Percentiles rank a stretch among this genome's conserved stretches.
Evolutionary conservation across 208 protist genomes (phyloP).

Genomic region (Naegleria gruberi): DNA sequence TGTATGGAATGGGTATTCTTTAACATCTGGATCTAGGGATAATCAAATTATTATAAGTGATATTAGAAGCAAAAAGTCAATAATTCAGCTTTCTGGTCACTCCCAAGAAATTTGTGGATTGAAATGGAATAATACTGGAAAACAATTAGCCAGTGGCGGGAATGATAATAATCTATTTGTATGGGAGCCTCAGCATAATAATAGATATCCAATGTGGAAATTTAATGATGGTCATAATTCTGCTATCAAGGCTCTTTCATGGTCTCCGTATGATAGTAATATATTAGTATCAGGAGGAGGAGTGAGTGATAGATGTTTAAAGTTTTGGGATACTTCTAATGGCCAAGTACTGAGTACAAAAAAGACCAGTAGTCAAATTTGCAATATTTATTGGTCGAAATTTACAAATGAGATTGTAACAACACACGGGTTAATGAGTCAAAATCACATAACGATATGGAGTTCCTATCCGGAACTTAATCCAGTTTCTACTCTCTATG

Average conservation of each 20-base stretch:
- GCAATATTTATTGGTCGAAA: constrained; percentile 16
- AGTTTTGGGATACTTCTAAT: constrained; percentile 71
- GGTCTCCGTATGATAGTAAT: constrained; percentile 63
- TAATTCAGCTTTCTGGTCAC: constrained; percentile 42
- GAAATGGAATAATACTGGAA: constrained; percentile 57
- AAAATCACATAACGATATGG: constrained; percentile 25
- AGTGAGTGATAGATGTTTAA: constrained; percentile 67
- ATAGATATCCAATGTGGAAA: neutral
- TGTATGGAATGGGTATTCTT: constrained; percentile 78
- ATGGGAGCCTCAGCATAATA: constrained; percentile 44
- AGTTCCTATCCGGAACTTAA: neutral
- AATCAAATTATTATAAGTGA: constrained; percentile 85
- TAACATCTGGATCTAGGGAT: constrained; percentile 87
- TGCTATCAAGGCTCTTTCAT: constrained; percentile 76
- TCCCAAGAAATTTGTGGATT: constrained; percentile 74
- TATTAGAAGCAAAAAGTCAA: constrained; percentile 57
- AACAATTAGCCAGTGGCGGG: constrained; percentile 67
- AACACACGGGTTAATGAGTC: constrained; percentile 25
- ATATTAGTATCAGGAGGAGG: constrained; percentile 76
- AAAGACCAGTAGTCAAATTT: constrained; percentile 25
- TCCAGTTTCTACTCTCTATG: neutral
- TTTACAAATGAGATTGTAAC: constrained; percentile 25
- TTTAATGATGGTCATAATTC: neutral
- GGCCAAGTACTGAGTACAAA: constrained; percentile 29
- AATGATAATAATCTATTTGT: constrained; percentile 77